Conservation (phyloP, 306 rosid species). For the Argentina anserina region DNA sequence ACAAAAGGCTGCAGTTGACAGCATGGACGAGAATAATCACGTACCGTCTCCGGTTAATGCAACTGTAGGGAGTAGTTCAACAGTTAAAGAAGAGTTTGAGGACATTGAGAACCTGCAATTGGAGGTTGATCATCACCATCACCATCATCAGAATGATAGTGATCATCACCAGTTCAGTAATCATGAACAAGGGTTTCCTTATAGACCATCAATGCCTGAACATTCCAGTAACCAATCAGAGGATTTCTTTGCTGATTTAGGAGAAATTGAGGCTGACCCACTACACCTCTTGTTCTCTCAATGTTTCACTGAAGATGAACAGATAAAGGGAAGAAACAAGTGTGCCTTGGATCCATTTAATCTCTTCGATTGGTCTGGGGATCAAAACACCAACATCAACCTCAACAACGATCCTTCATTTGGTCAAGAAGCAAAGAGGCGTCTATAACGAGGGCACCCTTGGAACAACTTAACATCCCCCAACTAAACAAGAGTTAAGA, state of each 20-base stretch:
- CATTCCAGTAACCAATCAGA: constrained; percentile 24
- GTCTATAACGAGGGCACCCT: constrained; percentile 33
- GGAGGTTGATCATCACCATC: constrained; percentile 42
- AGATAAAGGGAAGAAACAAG: constrained; percentile 20
- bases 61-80: constrained; percentile 20
- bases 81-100: constrained; percentile 55
- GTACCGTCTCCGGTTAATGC: constrained; percentile 18
- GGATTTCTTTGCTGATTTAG: constrained; percentile 75
- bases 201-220: constrained; percentile 39
- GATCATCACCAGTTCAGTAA: constrained; percentile 40
- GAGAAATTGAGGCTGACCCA: constrained; percentile 65
- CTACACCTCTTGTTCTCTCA: constrained; percentile 53
- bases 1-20: constrained; percentile 17
- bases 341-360: constrained; percentile 57
- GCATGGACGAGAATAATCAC: constrained; percentile 23
- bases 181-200: constrained; percentile 29
- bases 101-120: constrained; percentile 38
- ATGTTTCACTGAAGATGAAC: constrained; percentile 40
- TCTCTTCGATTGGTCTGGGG: constrained; percentile 62
- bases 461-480: neutral
- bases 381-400: constrained; percentile 17
- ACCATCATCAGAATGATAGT: constrained; percentile 29
- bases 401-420: constrained; percentile 4
- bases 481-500: constrained; percentile 7
- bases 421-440: constrained; percentile 35